A percentile compares a stretch with the other conserved stretches of the same genome.
phyloP scores from a whole-genome alignment of 495 filamentous ascomycete species.

The Penicillium cosmopolitanum region DNA sequence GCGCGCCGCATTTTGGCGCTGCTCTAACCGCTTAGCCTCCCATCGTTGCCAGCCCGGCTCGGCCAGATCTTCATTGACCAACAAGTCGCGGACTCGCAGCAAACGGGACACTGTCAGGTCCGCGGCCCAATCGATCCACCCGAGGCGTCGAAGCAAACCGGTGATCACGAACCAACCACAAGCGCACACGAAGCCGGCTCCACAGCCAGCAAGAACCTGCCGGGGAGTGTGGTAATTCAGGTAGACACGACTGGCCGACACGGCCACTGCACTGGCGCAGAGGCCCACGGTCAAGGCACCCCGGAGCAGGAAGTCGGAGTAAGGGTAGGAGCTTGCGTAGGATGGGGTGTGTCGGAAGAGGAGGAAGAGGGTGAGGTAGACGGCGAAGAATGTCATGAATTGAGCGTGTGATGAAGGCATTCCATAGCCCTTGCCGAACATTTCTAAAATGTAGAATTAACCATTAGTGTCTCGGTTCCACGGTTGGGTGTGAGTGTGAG shows the following conservation, averaged over 20 bases:
- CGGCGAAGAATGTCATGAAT: slow-evolving; percentile 86
- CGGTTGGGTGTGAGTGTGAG: background rate
- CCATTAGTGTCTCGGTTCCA: background rate
- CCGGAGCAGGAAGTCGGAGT: slow-evolving; percentile 61
- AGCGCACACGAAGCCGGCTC: slow-evolving; percentile 72
- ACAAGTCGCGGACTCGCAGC: slow-evolving; percentile 77
- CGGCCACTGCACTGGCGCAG: slow-evolving; percentile 62
- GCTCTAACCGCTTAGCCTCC: slow-evolving; percentile 58
- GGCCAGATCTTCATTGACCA: slow-evolving; percentile 85
- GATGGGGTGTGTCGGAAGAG: slow-evolving; percentile 73
- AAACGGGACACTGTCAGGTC: slow-evolving; percentile 67
- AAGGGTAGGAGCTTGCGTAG: slow-evolving; percentile 42
- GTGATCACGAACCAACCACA: slow-evolving; percentile 79
- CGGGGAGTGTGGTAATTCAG: slow-evolving; percentile 88
- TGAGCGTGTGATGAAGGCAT: slow-evolving; percentile 99
- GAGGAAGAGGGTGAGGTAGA: slow-evolving; percentile 81
- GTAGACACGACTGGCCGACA: slow-evolving; percentile 83
- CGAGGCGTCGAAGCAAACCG: slow-evolving; percentile 59
- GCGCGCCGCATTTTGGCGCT: slow-evolving; percentile 29
- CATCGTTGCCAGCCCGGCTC: slow-evolving; percentile 95
- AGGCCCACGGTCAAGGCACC: slow-evolving; percentile 58
- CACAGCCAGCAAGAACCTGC: slow-evolving; percentile 81
- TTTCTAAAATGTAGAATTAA: slow-evolving; percentile 52
- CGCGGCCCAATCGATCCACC: slow-evolving; percentile 71
- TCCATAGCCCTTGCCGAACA: slow-evolving; percentile 91